These are phyloP conservation scores for Termitomyces sp. DNA, from an alignment of 768 basidiomycete species.

Conservation along the genomic window DNA sequence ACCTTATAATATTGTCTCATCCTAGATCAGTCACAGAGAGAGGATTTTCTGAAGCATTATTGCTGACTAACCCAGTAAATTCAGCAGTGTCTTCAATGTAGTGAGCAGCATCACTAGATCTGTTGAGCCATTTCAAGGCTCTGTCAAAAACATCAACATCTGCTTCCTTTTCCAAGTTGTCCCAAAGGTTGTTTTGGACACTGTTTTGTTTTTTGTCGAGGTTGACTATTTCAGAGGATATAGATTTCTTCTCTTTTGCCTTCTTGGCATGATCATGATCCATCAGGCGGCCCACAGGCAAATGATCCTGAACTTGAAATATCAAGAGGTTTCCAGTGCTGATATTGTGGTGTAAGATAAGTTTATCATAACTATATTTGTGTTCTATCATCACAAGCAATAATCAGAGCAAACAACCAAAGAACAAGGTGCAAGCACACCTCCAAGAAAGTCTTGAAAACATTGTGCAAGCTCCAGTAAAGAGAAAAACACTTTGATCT, in stretches of 20 bases:
- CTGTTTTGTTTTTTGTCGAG: background rate
- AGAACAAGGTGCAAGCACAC: background rate
- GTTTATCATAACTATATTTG: background rate
- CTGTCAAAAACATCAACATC: background rate
- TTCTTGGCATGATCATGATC: too few relatives aligned
- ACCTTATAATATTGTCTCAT: background rate
- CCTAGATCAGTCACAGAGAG: background rate
- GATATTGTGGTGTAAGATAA: background rate
- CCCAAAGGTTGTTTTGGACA: too few relatives aligned
- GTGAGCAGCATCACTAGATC: too few relatives aligned
- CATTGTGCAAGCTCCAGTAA: background rate
- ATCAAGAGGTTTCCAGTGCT: constrained; percentile 6
- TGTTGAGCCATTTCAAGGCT: too few relatives aligned
- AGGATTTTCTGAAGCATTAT: too few relatives aligned
- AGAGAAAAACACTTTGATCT: background rate
- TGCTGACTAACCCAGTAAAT: background rate
- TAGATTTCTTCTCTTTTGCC: too few relatives aligned
- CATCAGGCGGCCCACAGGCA: background rate
- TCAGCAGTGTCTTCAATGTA: background rate
- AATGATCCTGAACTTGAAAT: background rate
- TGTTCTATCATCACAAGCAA: background rate
- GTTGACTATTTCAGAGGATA: too few relatives aligned
- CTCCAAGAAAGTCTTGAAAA: too few relatives aligned
- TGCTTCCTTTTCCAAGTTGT: too few relatives aligned
- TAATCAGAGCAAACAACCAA: background rate